Evolutionary conservation across 2,329 filamentous ascomycete genomes (phyloP).

Genomic region (Verticillium nonalfalfae): DNA sequence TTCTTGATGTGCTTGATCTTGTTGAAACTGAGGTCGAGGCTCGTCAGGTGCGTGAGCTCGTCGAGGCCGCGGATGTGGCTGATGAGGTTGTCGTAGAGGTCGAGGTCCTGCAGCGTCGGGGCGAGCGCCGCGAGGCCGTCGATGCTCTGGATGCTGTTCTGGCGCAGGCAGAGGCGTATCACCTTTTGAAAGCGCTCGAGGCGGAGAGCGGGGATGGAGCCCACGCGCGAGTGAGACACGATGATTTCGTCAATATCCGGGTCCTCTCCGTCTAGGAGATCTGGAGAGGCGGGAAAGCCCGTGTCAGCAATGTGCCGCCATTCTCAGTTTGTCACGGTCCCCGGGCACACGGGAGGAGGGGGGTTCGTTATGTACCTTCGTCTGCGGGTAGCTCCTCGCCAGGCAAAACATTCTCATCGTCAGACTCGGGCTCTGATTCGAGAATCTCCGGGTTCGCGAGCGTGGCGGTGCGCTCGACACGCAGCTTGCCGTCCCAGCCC

Average conservation of each 20-base stretch:
- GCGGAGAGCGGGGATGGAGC: conserved; percentile 69
- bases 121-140: conserved; percentile 64
- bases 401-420: conserved; percentile 58
- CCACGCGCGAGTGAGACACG: conserved; percentile 79
- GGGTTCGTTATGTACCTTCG: conserved; percentile 51
- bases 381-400: conserved; percentile 75
- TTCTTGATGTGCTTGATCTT: conserved; percentile 99
- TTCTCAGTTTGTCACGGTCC: background rate
- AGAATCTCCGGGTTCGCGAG: conserved; percentile 75
- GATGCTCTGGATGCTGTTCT: conserved; percentile 81
- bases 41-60: conserved; percentile 65
- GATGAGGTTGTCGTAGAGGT: conserved; percentile 95
- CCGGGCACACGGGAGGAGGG: background rate
- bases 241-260: conserved; percentile 71
- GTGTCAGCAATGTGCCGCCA: conserved; percentile 3
- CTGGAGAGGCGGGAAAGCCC: conserved; percentile 25
- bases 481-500: conserved; percentile 80
- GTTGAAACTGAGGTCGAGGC: conserved; percentile 92
- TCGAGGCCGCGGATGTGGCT: conserved; percentile 81
- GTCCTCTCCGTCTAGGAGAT: conserved; percentile 55
- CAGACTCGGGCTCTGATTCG: conserved; percentile 72
- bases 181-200: conserved; percentile 78
- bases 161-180: conserved; percentile 77
- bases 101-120: conserved; percentile 70
- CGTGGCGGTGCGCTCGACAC: conserved; percentile 62